phyloP scores from a whole-genome alignment of 1,284 basidiomycete species.

The Boletus hoseneyae region DNA sequence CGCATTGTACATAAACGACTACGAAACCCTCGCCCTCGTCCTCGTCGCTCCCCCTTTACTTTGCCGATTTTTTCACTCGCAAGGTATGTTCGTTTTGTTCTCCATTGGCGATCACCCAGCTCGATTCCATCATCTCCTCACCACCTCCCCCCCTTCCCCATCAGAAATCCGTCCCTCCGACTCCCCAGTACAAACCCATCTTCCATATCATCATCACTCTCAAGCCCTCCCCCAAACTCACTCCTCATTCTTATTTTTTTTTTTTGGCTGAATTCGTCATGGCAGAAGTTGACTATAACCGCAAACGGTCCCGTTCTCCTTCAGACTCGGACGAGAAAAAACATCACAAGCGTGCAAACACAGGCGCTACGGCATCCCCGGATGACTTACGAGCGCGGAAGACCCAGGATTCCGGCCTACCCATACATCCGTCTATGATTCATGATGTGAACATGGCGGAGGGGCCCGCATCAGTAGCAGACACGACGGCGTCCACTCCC shows the following conservation, averaged over 20 bases:
- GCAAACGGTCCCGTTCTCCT: slow-evolving; percentile 82
- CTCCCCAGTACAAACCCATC: slow-evolving; percentile 30
- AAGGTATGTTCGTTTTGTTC: slow-evolving; percentile 31
- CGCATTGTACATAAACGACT: slow-evolving; percentile 2
- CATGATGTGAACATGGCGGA: slow-evolving; percentile 64
- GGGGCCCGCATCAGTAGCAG: slow-evolving; percentile 42
- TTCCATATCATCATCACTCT: slow-evolving; percentile 39
- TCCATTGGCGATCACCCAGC: slow-evolving; percentile 30
- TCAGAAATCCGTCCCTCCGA: slow-evolving; percentile 28
- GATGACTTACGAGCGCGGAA: slow-evolving; percentile 52
- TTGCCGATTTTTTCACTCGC: not conserved
- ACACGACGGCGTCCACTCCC: slow-evolving; percentile 56
- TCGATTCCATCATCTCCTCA: slow-evolving; percentile 37
- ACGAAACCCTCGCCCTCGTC: slow-evolving; percentile 10
- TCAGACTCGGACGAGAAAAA: slow-evolving; percentile 78
- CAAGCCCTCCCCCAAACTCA: slow-evolving; percentile 35
- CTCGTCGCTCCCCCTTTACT: not conserved
- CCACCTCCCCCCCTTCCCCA: slow-evolving; percentile 31
- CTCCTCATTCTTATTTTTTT: slow-evolving; percentile 39
- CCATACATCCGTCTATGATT: slow-evolving; percentile 42
- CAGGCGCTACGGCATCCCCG: slow-evolving; percentile 56
- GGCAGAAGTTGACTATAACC: slow-evolving; percentile 76
- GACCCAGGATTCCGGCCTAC: slow-evolving; percentile 39
- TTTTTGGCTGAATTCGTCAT: slow-evolving; percentile 60
- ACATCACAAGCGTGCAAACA: slow-evolving; percentile 78